phyloP scores from a whole-genome alignment of 2,329 filamentous ascomycete genomes.

The Chaetomium sp. region DNA sequence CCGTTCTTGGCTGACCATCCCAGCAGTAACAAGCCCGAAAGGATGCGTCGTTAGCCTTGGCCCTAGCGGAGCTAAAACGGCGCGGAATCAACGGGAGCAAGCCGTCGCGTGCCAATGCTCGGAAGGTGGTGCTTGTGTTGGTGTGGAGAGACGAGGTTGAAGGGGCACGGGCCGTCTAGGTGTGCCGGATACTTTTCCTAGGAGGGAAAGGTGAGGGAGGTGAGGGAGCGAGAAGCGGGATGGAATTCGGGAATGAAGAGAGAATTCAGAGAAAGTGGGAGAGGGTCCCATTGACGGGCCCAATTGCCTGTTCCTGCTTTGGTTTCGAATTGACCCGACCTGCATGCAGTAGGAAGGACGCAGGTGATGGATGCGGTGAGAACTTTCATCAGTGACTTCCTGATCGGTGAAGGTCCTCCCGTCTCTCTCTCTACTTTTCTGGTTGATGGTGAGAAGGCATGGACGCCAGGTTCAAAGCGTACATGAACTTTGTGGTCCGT shows the following conservation, averaged over 20 bases:
- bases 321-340: background rate
- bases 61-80: background rate
- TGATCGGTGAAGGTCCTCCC: background rate
- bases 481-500: background rate
- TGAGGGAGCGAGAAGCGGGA: background rate
- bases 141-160: background rate
- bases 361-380: background rate
- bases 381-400: background rate
- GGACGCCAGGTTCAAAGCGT: constrained; percentile 4
- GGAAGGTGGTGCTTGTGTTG: too few species aligned
- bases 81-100: background rate
- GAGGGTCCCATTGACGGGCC: background rate
- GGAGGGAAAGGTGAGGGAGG: constrained; percentile 5
- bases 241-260: background rate
- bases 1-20: background rate
- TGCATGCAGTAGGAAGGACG: background rate
- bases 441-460: background rate
- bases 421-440: background rate
- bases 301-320: background rate
- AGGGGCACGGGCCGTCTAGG: constrained; percentile 2
- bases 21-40: background rate
- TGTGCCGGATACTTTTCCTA: background rate
- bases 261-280: too few species aligned
- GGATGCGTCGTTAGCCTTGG: constrained; percentile 3
- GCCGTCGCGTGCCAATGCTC: background rate